These are phyloP conservation scores for Trichoderma sp. DNA, from an alignment of 2,329 filamentous ascomycete genomes.

Conservation along the genomic window DNA sequence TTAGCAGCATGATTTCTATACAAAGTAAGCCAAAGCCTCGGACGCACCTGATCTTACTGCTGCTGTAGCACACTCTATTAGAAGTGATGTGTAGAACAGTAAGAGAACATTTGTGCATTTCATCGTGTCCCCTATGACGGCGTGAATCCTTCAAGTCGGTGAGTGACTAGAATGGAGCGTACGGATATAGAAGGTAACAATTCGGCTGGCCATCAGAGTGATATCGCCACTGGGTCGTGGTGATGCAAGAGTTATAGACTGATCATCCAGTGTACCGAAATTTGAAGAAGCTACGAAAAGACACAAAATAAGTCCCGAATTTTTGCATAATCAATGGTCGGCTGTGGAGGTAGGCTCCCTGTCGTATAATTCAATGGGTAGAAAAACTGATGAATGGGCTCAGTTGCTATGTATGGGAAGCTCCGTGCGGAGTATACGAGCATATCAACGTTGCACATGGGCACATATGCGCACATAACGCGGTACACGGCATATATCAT, in stretches of 20 bases:
- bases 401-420: neutral
- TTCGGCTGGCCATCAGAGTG: neutral
- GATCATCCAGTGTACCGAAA: neutral
- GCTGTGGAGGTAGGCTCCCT: neutral
- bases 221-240: neutral
- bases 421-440: neutral
- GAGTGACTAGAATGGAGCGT: neutral
- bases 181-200: neutral
- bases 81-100: slow-evolving; percentile 22
- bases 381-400: neutral
- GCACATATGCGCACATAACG: neutral
- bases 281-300: neutral
- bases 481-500: neutral
- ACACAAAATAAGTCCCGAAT: neutral
- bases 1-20: neutral
- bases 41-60: slow-evolving; percentile 20
- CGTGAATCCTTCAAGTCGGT: neutral
- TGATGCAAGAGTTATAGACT: neutral
- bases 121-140: slow-evolving; percentile 19
- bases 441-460: neutral
- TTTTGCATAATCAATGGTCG: neutral
- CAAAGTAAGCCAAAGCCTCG: neutral
- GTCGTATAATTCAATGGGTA: neutral
- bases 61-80: slow-evolving; percentile 20
- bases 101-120: slow-evolving; percentile 21